These are phyloP conservation scores for Phytophthora nicotianae DNA, from an alignment of 352 stramenopile species.

Conservation along the genomic window DNA sequence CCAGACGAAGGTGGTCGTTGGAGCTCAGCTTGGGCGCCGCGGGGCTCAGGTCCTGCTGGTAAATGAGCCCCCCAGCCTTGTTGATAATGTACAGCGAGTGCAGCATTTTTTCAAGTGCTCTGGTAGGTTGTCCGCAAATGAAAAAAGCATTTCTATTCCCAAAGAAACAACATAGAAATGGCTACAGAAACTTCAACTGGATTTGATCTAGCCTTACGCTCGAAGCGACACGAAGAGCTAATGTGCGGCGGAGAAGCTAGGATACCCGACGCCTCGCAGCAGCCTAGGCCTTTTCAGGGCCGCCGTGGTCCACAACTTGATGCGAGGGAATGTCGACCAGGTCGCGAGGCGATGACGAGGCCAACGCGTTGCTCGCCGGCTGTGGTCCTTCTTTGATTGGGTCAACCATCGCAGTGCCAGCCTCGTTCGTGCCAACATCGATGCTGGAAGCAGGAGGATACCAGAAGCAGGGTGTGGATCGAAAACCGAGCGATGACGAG, in stretches of 20 bases:
- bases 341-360: slow-evolving; percentile 14
- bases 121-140: background rate
- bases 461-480: slow-evolving; percentile 5
- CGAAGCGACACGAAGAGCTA: background rate
- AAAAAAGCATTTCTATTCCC: background rate
- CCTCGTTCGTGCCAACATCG: slow-evolving; percentile 12
- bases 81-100: slow-evolving; percentile 95
- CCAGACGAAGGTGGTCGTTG: slow-evolving; percentile 93
- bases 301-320: slow-evolving; percentile 4
- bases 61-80: slow-evolving; percentile 93
- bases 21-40: slow-evolving; percentile 85
- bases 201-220: too few relatives aligned
- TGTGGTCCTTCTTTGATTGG: slow-evolving; percentile 3
- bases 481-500: slow-evolving; percentile 20
- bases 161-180: slow-evolving; percentile 3
- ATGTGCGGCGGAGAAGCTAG: slow-evolving; percentile 8
- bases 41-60: slow-evolving; percentile 91
- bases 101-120: slow-evolving; percentile 59
- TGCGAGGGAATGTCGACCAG: slow-evolving; percentile 22
- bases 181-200: background rate
- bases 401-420: slow-evolving; percentile 9
- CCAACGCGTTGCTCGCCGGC: slow-evolving; percentile 23
- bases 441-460: slow-evolving; percentile 33
- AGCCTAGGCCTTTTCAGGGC: too few relatives aligned
- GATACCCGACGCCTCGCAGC: slow-evolving; percentile 9